Conservation (phyloP, 2,329 filamentous ascomycete genomes). For the Exophiala oligosperma region DNA sequence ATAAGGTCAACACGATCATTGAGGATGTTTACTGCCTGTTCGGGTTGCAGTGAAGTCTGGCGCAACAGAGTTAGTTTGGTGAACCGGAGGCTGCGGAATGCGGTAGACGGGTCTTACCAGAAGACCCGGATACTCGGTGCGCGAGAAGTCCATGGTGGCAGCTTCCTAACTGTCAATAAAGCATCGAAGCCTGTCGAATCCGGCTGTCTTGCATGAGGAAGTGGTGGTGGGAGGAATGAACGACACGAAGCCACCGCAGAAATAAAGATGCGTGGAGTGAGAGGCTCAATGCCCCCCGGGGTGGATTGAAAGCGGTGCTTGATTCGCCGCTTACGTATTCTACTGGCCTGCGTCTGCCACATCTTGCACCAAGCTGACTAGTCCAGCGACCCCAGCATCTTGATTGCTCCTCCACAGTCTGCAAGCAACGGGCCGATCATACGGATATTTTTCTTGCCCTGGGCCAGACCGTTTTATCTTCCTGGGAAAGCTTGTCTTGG, state of each 20-base stretch:
- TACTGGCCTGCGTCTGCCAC: neutral
- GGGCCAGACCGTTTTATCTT: neutral
- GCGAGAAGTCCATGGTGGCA: constrained; percentile 15
- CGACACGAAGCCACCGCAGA: neutral
- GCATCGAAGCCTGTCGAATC: constrained; percentile 4
- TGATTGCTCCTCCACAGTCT: neutral
- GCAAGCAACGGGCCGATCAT: neutral
- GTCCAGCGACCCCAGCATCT: neutral
- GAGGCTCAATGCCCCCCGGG: neutral
- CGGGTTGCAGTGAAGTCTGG: constrained; percentile 77
- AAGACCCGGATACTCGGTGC: constrained; percentile 90
- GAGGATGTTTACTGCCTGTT: constrained; percentile 76
- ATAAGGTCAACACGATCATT: constrained; percentile 88
- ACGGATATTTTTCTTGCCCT: neutral
- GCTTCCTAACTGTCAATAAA: constrained; percentile 9
- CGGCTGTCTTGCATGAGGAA: neutral
- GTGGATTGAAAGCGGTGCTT: neutral
- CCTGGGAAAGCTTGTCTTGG: neutral
- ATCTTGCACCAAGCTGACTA: too few relatives aligned
- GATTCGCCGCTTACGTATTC: neutral
- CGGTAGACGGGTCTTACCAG: constrained; percentile 65
- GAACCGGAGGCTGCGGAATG: constrained; percentile 18
- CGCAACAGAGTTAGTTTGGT: constrained; percentile 18
- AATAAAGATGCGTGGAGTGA: neutral
- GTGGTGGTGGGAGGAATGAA: neutral